Evolutionary conservation across 306 rosid species (phyloP).

Genomic region (Betula pendula): DNA sequence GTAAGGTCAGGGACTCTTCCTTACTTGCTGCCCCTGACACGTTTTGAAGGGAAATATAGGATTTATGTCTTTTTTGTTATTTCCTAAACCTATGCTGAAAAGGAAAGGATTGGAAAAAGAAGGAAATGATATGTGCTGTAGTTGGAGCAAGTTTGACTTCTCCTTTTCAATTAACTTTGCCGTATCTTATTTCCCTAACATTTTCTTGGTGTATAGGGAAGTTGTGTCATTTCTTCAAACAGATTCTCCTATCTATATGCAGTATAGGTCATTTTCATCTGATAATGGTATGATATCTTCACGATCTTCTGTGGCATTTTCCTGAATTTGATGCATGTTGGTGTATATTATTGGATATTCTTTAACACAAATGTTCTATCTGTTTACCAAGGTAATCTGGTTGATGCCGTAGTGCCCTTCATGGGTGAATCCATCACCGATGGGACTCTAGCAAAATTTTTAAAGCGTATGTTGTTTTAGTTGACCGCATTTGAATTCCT

Average conservation of each 20-base stretch:
- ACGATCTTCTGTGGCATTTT: not conserved
- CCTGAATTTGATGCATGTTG: not conserved
- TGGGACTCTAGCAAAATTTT: conserved; percentile 57
- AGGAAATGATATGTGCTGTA: not conserved
- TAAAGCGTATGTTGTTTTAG: conserved; percentile 48
- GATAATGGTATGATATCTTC: conserved; percentile 44
- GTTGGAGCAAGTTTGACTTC: conserved; percentile 2
- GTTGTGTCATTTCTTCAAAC: conserved; percentile 19
- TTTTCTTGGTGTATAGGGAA: conserved; percentile 29
- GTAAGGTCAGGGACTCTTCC: conserved; percentile 22
- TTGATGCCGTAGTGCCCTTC: conserved; percentile 67
- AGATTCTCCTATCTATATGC: conserved; percentile 25
- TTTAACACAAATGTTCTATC: not conserved
- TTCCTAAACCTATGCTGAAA: not conserved
- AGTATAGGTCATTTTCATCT: conserved; percentile 46
- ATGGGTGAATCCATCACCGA: conserved; percentile 70
- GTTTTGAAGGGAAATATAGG: not conserved
- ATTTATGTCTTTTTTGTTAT: not conserved
- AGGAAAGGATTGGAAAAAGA: not conserved
- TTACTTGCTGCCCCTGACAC: not conserved
- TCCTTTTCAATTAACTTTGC: not conserved
- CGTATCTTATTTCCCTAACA: not conserved
- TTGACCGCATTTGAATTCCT: conserved; percentile 2
- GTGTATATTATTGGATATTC: conserved; percentile 3
- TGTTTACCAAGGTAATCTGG: conserved; percentile 42